Evolutionary conservation across 1,284 basidiomycete species (phyloP), one percentile per base, ranked within the genome.

Genomic region (Stygiomarasmius scandens): DNA sequence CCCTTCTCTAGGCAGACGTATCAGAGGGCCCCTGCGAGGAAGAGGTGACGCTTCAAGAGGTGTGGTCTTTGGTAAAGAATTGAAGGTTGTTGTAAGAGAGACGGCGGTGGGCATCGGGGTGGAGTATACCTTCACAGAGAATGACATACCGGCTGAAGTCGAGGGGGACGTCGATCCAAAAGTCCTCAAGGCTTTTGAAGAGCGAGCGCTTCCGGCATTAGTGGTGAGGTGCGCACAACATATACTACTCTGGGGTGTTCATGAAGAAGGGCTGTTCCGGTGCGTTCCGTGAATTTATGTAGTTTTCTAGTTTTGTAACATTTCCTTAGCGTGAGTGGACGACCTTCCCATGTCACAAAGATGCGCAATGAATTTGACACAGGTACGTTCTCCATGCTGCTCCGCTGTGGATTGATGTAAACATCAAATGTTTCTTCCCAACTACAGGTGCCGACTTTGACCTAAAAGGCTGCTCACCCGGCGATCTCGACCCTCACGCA

Each of bases 401-500:
- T n/a, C n/a, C n/a, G n/a, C n/a, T n/a, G n/a, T n/a, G n/a, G n/a
- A n/a, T n/a, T n/a, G n/a, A n/a, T n/a, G n/a, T n/a, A n/a, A n/a
- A n/a, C n/a, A n/a, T n/a, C n/a, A 62, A 47, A 58, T 47, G 44
- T 53, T 25, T n/a, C n/a, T n/a, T n/a, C 16, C 23, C 29, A 8
- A 32, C 66, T 49, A 52, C 62, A 87, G 92, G 94, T 54, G 89
- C 87, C 51, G 94, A 96, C 73, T 92, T 88, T 65, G 88, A 94
- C 67, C 82, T 96, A 74, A 74, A 78, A 25, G 81, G 84, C 61
- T 89, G 86, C 63, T 82, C 84, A 48, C 92, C 92, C 23, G 85
- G 89, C 16, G 93, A 96, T 65, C 75, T 96, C 29, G 94, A 96
- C 69, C 94, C 94, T 36, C 93, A 96, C 68, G 92, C 94, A 1